phyloP scores from a whole-genome alignment of 345 rosid species.

The Cardamine chenopodiifolia region DNA sequence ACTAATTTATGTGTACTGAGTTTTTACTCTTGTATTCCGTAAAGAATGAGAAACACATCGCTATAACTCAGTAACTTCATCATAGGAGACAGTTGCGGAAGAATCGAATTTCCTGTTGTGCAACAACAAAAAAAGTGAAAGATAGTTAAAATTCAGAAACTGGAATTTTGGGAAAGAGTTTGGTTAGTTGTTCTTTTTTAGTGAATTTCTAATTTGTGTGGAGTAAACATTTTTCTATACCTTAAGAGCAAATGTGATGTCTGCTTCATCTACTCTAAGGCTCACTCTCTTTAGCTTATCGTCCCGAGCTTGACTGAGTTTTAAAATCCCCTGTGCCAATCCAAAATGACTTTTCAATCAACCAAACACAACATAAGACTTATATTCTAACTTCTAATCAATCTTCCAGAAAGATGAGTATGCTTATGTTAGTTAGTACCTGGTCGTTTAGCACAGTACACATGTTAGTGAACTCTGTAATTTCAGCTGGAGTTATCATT shows the following conservation, averaged over 20 bases:
- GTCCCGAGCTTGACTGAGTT: slow-evolving; percentile 71
- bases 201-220: too few species aligned
- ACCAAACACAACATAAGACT: neutral
- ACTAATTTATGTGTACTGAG: slow-evolving; percentile 3
- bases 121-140: neutral
- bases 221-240: slow-evolving; percentile 35
- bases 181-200: too few species aligned
- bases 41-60: slow-evolving; percentile 8
- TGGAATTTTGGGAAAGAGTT: neutral
- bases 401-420: neutral
- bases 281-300: slow-evolving; percentile 73
- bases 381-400: neutral
- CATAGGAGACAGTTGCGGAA: slow-evolving; percentile 79
- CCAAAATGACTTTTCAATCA: slow-evolving; percentile 5
- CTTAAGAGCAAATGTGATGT: slow-evolving; percentile 85
- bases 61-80: slow-evolving; percentile 26
- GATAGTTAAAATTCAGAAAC: neutral
- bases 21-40: slow-evolving; percentile 22
- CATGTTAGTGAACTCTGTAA: slow-evolving; percentile 68
- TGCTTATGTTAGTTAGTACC: slow-evolving; percentile 47
- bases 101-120: slow-evolving; percentile 78
- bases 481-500: slow-evolving; percentile 68
- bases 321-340: slow-evolving; percentile 65
- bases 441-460: slow-evolving; percentile 80
- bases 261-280: slow-evolving; percentile 71